These are phyloP conservation scores for Chlorociboria aeruginascens DNA, from an alignment of 495 filamentous ascomycete genomes.

Conservation along the genomic window DNA sequence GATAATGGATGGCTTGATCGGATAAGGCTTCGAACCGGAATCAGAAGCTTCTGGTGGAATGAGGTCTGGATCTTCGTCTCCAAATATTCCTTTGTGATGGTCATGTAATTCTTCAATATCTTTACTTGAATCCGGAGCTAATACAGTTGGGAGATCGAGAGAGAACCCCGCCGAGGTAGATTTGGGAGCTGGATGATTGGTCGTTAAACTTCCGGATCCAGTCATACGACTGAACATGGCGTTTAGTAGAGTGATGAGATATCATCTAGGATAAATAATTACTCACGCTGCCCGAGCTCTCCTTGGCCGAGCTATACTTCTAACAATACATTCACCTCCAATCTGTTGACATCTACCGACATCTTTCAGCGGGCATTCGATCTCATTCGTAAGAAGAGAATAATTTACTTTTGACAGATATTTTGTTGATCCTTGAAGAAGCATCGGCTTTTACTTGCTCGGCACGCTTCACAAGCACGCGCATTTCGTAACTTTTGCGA, in stretches of 20 bases:
- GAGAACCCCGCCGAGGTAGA: conserved; percentile 7
- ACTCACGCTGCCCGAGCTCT: conserved; percentile 8
- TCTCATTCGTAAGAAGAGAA: too few relatives aligned
- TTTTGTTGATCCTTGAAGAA: conserved; percentile 6
- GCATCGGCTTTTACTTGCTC: conserved; percentile 17
- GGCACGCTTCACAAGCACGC: conserved; percentile 17
- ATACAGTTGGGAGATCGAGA: conserved; percentile 11
- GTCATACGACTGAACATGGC: background rate
- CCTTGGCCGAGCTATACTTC: conserved; percentile 15
- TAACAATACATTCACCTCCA: conserved; percentile 12
- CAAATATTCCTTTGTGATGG: conserved; percentile 12
- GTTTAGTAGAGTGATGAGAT: background rate
- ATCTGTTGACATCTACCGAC: conserved; percentile 7
- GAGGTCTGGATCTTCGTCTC: background rate
- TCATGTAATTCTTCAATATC: conserved; percentile 7
- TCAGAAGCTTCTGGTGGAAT: background rate
- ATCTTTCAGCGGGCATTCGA: too few relatives aligned
- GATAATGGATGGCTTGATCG: background rate
- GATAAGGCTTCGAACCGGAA: too few relatives aligned
- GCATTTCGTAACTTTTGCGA: conserved; percentile 6
- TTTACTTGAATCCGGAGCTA: conserved; percentile 1
- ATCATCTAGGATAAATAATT: background rate
- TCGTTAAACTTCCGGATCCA: background rate
- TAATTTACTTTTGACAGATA: conserved; percentile 2
- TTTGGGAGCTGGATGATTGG: background rate